These are phyloP conservation scores for Apiotrichum montevideense DNA, from an alignment of 1,284 basidiomycete species.

Conservation along the genomic window DNA sequence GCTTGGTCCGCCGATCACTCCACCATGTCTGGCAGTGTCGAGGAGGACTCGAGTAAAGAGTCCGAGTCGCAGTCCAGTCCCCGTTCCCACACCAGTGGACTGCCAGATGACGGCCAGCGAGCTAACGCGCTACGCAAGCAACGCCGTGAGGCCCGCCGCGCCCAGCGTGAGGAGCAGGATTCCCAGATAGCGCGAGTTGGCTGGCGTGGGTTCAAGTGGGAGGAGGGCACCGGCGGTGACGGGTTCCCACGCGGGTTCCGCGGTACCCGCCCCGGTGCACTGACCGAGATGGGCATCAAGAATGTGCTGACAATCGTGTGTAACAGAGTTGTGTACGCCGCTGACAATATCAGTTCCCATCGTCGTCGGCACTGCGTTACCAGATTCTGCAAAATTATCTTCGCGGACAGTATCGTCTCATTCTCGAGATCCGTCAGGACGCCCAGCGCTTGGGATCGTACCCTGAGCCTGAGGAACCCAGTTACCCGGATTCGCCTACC, in stretches of 20 bases:
- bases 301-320: constrained; percentile 79
- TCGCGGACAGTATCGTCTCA: constrained; percentile 49
- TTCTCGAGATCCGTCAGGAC: constrained; percentile 34
- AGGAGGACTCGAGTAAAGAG: constrained; percentile 1
- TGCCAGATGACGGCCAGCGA: constrained; percentile 1
- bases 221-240: constrained; percentile 35
- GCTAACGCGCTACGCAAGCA: constrained; percentile 5
- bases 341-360: constrained; percentile 45
- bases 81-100: constrained; percentile 3
- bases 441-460: constrained; percentile 34
- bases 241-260: constrained; percentile 41
- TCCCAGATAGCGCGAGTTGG: constrained; percentile 28
- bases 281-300: constrained; percentile 76
- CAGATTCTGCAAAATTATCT: constrained; percentile 51
- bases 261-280: constrained; percentile 58
- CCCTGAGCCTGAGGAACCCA: constrained; percentile 30
- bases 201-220: constrained; percentile 44
- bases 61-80: constrained; percentile 8
- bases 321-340: constrained; percentile 8
- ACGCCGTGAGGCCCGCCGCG: constrained; percentile 13
- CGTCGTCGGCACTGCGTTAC: constrained; percentile 52
- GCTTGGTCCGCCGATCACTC: constrained; percentile 15
- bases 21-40: constrained; percentile 2
- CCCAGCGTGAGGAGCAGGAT: constrained; percentile 21
- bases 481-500: constrained; percentile 17